Conservation (phyloP, 352 stramenopile species). For the Poterioochromonas sp. region DNA sequence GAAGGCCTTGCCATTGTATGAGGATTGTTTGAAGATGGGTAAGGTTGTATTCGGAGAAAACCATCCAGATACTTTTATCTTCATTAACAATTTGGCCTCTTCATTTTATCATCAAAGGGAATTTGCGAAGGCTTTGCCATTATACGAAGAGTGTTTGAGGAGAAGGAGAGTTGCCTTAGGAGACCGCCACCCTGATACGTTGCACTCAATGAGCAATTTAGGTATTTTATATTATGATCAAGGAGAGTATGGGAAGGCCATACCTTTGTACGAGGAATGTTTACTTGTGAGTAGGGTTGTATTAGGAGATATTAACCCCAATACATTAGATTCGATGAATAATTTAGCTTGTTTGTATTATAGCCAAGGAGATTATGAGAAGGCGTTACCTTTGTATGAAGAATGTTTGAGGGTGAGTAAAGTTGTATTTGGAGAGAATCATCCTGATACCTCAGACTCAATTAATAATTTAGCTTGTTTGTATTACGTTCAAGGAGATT, state of each 20-base stretch:
- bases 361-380: not conserved
- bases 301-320: not conserved
- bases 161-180: too few species aligned
- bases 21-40: too few species aligned
- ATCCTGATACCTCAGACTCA: not conserved
- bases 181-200: too few species aligned
- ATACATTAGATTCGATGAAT: slow-evolving; percentile 14
- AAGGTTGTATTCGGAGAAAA: too few species aligned
- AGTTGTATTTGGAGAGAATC: not conserved
- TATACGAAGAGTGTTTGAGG: too few species aligned
- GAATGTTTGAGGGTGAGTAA: not conserved
- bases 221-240: too few species aligned
- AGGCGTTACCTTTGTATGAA: not conserved
- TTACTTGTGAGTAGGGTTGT: too few species aligned
- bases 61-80: not conserved
- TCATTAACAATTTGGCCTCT: not conserved
- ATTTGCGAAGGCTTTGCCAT: not conserved
- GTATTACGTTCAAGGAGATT: slow-evolving; percentile 9
- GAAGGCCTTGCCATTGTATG: too few species aligned
- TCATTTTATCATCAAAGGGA: too few species aligned
- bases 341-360: slow-evolving; percentile 12
- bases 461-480: slow-evolving; percentile 16
- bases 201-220: too few species aligned
- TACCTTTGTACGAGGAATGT: too few species aligned
- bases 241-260: too few species aligned